Evolutionary conservation across 1,284 basidiomycete genomes (phyloP).

Genomic region (Coniferiporia sulphurascens): DNA sequence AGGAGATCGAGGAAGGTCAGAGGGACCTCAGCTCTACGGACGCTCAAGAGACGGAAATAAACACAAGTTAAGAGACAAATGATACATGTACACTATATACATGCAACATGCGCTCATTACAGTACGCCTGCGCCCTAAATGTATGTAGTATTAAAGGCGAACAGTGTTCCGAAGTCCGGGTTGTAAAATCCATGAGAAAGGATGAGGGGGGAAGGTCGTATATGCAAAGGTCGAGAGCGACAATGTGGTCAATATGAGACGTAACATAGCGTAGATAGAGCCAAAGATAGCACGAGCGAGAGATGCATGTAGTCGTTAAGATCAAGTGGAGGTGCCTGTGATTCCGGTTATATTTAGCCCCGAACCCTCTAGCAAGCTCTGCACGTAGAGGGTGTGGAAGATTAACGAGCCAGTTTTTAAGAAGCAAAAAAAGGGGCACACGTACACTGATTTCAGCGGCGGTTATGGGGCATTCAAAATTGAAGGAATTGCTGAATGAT

Average conservation of each 20-base stretch:
- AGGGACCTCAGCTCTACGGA: conserved; percentile 11
- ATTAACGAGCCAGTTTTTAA: background rate
- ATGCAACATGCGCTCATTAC: background rate
- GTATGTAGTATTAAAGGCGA: background rate
- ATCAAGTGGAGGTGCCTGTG: conserved; percentile 6
- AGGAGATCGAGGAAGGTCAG: conserved; percentile 24
- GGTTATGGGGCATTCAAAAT: conserved; percentile 63
- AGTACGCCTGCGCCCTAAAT: background rate
- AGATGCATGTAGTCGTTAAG: background rate
- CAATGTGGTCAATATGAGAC: background rate
- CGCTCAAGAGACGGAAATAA: background rate
- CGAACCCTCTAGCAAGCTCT: conserved; percentile 13
- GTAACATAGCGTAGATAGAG: background rate
- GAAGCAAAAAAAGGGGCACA: background rate
- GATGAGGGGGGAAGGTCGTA: background rate
- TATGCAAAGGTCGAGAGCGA: background rate
- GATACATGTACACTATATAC: background rate
- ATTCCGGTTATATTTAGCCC: conserved; percentile 13
- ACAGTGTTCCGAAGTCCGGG: background rate
- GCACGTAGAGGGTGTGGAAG: background rate
- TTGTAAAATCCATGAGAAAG: background rate
- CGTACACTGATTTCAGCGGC: conserved; percentile 17
- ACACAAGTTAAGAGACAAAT: background rate
- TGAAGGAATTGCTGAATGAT: conserved; percentile 59
- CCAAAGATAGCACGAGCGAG: background rate